phyloP scores from a whole-genome alignment of 1,284 basidiomycete species.

The Papiliotrema terrestris region DNA sequence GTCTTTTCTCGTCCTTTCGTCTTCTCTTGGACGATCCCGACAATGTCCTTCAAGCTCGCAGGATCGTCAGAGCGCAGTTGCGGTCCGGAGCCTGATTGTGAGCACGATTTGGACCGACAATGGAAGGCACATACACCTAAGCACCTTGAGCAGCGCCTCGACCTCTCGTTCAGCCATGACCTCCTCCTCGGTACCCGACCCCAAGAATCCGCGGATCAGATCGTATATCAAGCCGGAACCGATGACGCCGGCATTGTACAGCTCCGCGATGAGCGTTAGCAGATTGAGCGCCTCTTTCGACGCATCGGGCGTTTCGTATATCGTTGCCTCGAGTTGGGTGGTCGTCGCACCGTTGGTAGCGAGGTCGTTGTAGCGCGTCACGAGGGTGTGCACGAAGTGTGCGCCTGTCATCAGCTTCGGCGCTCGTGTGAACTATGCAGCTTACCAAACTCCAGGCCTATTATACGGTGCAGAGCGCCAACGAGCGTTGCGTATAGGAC shows the following conservation, averaged over 20 bases:
- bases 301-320: conserved; percentile 40
- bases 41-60: conserved; percentile 54
- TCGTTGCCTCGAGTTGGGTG: conserved; percentile 18
- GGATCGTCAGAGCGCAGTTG: conserved; percentile 71
- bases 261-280: conserved; percentile 78
- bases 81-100: conserved; percentile 66
- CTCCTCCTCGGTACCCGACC: conserved; percentile 47
- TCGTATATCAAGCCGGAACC: conserved; percentile 87
- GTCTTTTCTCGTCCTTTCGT: conserved; percentile 57
- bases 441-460: conserved; percentile 87
- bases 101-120: not conserved
- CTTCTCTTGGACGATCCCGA: conserved; percentile 66
- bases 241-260: conserved; percentile 94
- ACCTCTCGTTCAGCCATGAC: conserved; percentile 70
- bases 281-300: conserved; percentile 90
- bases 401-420: conserved; percentile 57
- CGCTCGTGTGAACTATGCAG: conserved; percentile 1
- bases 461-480: conserved; percentile 73
- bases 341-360: conserved; percentile 3
- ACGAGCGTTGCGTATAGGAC: conserved; percentile 86
- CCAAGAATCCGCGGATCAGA: conserved; percentile 74
- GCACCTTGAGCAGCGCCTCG: conserved; percentile 80
- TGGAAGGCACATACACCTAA: conserved; percentile 62
- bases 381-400: conserved; percentile 67
- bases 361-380: conserved; percentile 63